Evolutionary conservation across 2,329 filamentous ascomycete species (phyloP).

Genomic region (Verticillium klebahnii): DNA sequence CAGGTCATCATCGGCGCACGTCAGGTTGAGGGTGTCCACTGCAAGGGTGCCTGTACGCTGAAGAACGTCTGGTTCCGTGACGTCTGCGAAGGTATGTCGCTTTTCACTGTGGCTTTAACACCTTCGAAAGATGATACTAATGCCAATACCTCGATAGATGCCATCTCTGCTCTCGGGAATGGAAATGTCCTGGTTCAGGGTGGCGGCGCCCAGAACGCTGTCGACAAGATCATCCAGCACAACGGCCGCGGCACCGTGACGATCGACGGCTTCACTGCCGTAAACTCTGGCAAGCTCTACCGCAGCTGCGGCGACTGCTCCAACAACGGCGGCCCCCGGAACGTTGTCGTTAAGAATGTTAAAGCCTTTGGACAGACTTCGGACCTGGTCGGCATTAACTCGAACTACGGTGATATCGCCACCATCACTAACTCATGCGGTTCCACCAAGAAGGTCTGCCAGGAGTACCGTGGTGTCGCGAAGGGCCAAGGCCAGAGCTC

Average conservation of each 20-base stretch:
- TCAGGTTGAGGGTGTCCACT: constrained; percentile 46
- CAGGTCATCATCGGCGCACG: constrained; percentile 43
- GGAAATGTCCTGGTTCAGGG: constrained; percentile 25
- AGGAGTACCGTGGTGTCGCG: constrained; percentile 22
- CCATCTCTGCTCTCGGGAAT: constrained; percentile 19
- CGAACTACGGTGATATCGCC: constrained; percentile 14
- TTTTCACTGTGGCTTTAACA: not conserved
- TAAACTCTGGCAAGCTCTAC: constrained; percentile 38
- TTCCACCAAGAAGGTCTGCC: constrained; percentile 20
- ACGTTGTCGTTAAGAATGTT: constrained; percentile 7
- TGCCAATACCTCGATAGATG: not conserved
- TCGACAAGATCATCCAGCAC: constrained; percentile 28
- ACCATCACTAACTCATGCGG: constrained; percentile 22
- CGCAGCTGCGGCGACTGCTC: constrained; percentile 34
- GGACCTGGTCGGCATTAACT: constrained; percentile 7
- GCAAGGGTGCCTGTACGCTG: constrained; percentile 36
- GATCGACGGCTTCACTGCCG: constrained; percentile 28
- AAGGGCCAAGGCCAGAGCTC: constrained; percentile 20
- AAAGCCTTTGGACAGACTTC: constrained; percentile 14
- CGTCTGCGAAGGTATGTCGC: constrained; percentile 27
- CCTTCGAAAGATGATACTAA: not conserved
- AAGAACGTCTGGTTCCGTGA: constrained; percentile 34
- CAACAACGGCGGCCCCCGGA: constrained; percentile 23
- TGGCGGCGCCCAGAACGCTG: constrained; percentile 26
- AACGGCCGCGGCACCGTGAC: constrained; percentile 26